phyloP scores from a whole-genome alignment of 208 protist species.

The Trypanosomatidae sp. region DNA sequence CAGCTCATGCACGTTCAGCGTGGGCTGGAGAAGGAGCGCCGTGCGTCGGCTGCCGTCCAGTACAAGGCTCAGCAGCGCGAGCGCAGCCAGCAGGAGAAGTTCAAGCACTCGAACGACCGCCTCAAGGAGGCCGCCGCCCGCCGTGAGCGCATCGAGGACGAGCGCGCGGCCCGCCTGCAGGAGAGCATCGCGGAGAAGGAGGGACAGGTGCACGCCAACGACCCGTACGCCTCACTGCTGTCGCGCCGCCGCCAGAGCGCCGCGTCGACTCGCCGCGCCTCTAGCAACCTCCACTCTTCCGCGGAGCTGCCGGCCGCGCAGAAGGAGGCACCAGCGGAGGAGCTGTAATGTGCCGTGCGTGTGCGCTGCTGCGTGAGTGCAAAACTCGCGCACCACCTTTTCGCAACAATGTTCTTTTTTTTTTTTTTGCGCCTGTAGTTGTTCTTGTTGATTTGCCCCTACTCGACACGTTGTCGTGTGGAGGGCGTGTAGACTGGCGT shows the following conservation, averaged over 20 bases:
- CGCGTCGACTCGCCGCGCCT: neutral
- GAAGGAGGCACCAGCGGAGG: neutral
- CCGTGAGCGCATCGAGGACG: conserved; percentile 24
- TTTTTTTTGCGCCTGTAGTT: too few species aligned
- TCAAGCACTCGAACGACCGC: conserved; percentile 30
- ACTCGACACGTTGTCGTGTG: too few species aligned
- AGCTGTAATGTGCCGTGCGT: too few species aligned
- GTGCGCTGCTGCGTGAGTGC: too few species aligned
- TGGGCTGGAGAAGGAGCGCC: conserved; percentile 32
- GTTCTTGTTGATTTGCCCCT: too few species aligned
- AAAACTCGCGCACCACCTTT: too few species aligned
- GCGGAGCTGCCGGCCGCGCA: neutral
- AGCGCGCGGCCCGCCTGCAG: conserved; percentile 26
- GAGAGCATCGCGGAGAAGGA: conserved; percentile 33
- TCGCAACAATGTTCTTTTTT: too few species aligned
- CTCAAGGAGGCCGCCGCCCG: conserved; percentile 25
- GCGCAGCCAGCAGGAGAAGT: conserved; percentile 27
- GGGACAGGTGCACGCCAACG: conserved; percentile 7
- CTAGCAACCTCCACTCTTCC: too few species aligned
- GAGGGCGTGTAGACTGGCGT: too few species aligned
- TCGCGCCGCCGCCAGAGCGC: conserved; percentile 20
- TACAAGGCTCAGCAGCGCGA: conserved; percentile 32
- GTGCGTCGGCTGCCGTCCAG: conserved; percentile 16
- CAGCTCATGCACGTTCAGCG: conserved; percentile 38
- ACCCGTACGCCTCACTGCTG: conserved; percentile 30